A percentile compares a stretch with the other conserved stretches of the same genome.
phyloP scores from a whole-genome alignment of 148 eudicot genomes.

The Hydrangea macrophylla region DNA sequence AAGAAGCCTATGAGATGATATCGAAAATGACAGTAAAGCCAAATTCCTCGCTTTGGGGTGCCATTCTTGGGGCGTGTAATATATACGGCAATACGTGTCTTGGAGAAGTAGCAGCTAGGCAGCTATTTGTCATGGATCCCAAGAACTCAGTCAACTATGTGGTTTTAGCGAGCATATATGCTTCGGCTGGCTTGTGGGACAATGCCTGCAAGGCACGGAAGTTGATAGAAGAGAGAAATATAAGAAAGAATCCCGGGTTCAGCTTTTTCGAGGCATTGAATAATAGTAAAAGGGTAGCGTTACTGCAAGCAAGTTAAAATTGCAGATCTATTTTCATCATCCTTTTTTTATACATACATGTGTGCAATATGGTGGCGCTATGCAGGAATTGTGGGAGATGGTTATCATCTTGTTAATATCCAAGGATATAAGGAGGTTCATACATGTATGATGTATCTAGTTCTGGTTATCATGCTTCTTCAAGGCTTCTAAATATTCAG shows the following conservation, averaged over 20 bases:
- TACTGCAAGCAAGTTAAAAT: constrained; percentile 11
- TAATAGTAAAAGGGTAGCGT: neutral
- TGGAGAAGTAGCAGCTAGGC: constrained; percentile 21
- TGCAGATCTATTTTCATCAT: neutral
- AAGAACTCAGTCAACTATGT: constrained; percentile 19
- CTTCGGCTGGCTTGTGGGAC: constrained; percentile 17
- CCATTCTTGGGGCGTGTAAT: constrained; percentile 20
- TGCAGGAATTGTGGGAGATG: too few species aligned
- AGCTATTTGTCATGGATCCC: constrained; percentile 17
- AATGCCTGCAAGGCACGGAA: constrained; percentile 11
- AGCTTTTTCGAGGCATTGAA: neutral
- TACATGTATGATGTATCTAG: too few species aligned
- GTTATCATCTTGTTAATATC: too few species aligned
- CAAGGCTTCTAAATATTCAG: too few species aligned
- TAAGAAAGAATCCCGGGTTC: constrained; percentile 12
- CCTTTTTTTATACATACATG: too few species aligned
- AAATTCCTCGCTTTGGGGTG: constrained; percentile 17
- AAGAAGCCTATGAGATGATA: constrained; percentile 16
- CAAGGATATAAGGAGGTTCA: too few species aligned
- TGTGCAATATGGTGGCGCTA: too few species aligned
- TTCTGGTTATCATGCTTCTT: too few species aligned
- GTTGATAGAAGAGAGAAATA: constrained; percentile 11
- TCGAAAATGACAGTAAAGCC: constrained; percentile 14
- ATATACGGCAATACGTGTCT: constrained; percentile 14
- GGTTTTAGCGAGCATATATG: constrained; percentile 27